Base-by-base conservation (phyloP, 768 basidiomycete genomes). In the Megacollybia marginata region DNA sequence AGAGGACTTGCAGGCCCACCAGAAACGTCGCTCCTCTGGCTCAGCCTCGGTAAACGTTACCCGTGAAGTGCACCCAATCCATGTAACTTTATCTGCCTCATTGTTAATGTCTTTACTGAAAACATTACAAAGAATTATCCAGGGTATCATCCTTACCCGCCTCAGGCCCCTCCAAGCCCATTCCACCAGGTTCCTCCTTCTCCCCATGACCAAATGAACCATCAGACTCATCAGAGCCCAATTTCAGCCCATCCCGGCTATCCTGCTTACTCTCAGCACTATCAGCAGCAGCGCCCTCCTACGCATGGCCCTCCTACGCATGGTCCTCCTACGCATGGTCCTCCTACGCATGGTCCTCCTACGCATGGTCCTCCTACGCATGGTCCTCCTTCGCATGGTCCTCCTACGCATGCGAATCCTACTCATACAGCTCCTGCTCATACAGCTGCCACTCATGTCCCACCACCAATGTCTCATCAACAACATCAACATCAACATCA, bases 1-100 rank as follows among this genome's bases (percentile, higher is more conserved):
- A 46, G 72, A 73, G 40, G 73, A 70, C 7, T 55, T 69, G 15
- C 69, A 66, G 50, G 63, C 68, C 5, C 69, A 71, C 10, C 55
- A 63, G 23, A 79, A 78, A 65, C 68, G 77, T 50, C 69, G 76
- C 52, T 67, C 66, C 5, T 53, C 36, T 46, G 58, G 62, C 48
- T 65, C 71, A 12, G 50, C 62, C 13, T 68, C 66, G 53, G 69
- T 66, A 44, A 58, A 53, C 43, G 52, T 58, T 42, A 61, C 72
- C 66, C 78, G 67, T 67, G 72, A 78, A 54, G 65, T 62, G 49
- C 77, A 77, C 54, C 65, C 70, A 42, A 63, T 71, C 61, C 75
- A 79, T 69, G 78, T 80, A 73, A 69, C 70, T 65, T 15, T 76
- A 74, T 58, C 56, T 69, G 12, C 66, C 72, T 11, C 74, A 76